Evolutionary conservation across 2,329 filamentous ascomycete genomes (phyloP).

Genomic region (Fusarium floridanum): DNA sequence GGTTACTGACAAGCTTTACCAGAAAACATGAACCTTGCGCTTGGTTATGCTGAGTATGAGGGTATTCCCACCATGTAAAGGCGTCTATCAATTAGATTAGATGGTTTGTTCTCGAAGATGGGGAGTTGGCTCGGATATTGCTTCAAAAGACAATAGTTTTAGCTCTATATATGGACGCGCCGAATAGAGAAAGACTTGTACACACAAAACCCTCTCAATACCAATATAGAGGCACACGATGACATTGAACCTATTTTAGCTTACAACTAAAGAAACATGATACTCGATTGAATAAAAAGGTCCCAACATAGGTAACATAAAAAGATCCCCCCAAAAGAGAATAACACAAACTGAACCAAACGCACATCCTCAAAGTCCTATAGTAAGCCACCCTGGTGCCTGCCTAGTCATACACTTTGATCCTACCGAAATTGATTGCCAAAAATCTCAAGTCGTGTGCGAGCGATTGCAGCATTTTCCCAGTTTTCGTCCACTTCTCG

Average conservation of each 20-base stretch:
- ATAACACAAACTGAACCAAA: constrained; percentile 29
- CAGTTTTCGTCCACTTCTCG: constrained; percentile 24
- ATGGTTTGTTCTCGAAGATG: neutral
- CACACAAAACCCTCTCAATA: neutral
- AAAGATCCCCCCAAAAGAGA: constrained; percentile 16
- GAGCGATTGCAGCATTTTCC: constrained; percentile 33
- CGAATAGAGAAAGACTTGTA: neutral
- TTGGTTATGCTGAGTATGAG: constrained; percentile 61
- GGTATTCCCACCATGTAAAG: neutral
- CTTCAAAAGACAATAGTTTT: neutral
- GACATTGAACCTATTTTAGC: neutral
- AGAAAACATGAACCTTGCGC: constrained; percentile 95
- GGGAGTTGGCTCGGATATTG: neutral
- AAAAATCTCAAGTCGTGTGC: constrained; percentile 30
- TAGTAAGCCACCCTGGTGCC: constrained; percentile 35
- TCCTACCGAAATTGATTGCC: constrained; percentile 39
- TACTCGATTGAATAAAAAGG: constrained; percentile 1
- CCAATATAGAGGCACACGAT: neutral
- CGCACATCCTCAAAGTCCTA: constrained; percentile 15
- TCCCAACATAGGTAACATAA: constrained; percentile 11
- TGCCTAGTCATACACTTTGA: constrained; percentile 45
- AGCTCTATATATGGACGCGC: neutral
- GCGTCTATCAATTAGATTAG: neutral
- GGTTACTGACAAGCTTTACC: constrained; percentile 7
- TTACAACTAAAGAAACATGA: neutral